Conservation (phyloP, 495 filamentous ascomycete genomes). For the Neurospora pannonica region DNA sequence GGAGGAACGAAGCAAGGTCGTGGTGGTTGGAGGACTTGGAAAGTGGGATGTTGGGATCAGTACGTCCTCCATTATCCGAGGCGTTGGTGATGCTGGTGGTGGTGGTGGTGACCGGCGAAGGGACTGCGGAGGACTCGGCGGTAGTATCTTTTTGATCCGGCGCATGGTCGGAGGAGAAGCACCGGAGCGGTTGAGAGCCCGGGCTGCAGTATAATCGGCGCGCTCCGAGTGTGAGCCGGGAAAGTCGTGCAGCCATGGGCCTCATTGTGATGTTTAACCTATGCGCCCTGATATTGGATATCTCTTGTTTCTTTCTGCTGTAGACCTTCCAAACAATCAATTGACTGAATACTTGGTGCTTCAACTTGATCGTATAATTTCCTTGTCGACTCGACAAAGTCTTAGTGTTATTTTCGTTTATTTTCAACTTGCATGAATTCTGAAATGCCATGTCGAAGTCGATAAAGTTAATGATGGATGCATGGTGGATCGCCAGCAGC, state of each 20-base stretch:
- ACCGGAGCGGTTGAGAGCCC: not conserved
- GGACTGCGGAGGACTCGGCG: not conserved
- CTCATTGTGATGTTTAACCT: not conserved
- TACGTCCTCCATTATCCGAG: not conserved
- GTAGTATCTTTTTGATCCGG: not conserved
- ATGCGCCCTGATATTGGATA: not conserved
- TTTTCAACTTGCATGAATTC: not conserved
- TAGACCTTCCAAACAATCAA: not conserved
- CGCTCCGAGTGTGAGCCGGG: not conserved
- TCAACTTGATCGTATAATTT: not conserved
- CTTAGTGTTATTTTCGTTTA: not conserved
- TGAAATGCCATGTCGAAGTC: not conserved
- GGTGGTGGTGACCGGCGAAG: not conserved
- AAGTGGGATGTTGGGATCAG: constrained; percentile 11
- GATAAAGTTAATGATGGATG: not conserved
- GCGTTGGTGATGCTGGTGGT: not conserved
- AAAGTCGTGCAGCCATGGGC: not conserved
- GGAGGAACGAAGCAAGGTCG: constrained; percentile 60
- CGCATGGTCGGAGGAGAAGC: not conserved
- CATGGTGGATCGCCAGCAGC: not conserved
- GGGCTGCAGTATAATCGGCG: not conserved
- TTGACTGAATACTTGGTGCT: not conserved
- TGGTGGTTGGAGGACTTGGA: constrained; percentile 47
- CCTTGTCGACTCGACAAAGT: not conserved
- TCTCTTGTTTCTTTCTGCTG: not conserved